phyloP scores from a whole-genome alignment of 805 yeast species.

The Millerozyma acaciae region DNA sequence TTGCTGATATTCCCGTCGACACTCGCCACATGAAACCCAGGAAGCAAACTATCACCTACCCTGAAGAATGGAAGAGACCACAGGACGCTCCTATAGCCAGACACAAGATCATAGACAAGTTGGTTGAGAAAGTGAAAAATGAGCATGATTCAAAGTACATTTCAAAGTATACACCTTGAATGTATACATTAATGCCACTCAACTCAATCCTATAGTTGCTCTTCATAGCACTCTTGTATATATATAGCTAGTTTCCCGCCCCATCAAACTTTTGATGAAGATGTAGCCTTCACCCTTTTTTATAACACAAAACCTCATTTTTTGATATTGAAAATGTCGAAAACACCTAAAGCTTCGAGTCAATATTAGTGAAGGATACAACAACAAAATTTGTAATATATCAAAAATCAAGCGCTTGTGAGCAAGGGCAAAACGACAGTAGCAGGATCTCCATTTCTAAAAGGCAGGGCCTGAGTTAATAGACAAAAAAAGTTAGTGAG shows the following conservation, averaged over 20 bases:
- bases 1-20: constrained; percentile 79
- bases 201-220: background rate
- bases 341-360: too few species aligned
- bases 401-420: too few species aligned
- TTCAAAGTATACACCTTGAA: constrained; percentile 19
- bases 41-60: constrained; percentile 50
- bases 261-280: background rate
- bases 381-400: too few species aligned
- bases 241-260: background rate
- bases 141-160: constrained; percentile 32
- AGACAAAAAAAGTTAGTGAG: too few species aligned
- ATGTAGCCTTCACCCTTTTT: background rate
- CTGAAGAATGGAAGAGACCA: constrained; percentile 69
- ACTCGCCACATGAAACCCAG: constrained; percentile 57
- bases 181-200: constrained; percentile 8
- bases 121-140: constrained; percentile 30
- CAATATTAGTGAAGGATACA: too few species aligned
- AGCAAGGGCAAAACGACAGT: too few species aligned
- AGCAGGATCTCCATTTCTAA: too few species aligned
- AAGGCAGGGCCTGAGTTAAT: too few species aligned
- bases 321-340: too few species aligned
- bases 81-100: constrained; percentile 60
- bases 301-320: too few species aligned
- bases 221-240: constrained; percentile 2
- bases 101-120: constrained; percentile 28